A percentile compares a stretch with the other conserved stretches of the same genome.
Conservation (phyloP, 345 rosid genomes). For the Lepidium africanum region DNA sequence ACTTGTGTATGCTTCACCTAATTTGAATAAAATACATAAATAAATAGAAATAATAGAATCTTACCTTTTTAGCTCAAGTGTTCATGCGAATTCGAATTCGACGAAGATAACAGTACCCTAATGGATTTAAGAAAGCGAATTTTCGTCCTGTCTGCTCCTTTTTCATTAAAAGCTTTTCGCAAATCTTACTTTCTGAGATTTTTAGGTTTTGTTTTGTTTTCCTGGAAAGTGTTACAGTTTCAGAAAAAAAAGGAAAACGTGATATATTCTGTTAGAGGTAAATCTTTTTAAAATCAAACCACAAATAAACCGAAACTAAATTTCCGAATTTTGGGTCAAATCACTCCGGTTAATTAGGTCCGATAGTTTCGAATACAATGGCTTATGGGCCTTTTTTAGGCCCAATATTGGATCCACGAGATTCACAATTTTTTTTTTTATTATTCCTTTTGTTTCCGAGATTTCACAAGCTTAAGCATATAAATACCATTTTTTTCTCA, state of each 20-base stretch:
- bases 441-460: neutral
- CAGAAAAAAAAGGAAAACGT: neutral
- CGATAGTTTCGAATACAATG: too few relatives aligned
- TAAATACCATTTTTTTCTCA: neutral
- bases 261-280: neutral
- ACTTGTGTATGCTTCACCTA: neutral
- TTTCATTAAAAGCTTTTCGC: constrained; percentile 20
- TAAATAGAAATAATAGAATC: neutral
- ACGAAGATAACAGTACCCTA: neutral
- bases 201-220: neutral
- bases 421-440: constrained; percentile 15
- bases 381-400: too few relatives aligned
- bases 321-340: too few relatives aligned
- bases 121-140: neutral
- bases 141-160: constrained; percentile 6
- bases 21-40: neutral
- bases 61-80: constrained; percentile 7
- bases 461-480: constrained; percentile 14
- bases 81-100: constrained; percentile 23
- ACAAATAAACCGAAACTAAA: neutral
- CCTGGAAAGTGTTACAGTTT: constrained; percentile 5
- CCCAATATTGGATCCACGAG: neutral
- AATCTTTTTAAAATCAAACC: neutral
- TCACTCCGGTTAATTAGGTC: too few relatives aligned
- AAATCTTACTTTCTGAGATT: constrained; percentile 6